Conservation (phyloP, 345 rosid species). For the Excoecaria agallocha region DNA sequence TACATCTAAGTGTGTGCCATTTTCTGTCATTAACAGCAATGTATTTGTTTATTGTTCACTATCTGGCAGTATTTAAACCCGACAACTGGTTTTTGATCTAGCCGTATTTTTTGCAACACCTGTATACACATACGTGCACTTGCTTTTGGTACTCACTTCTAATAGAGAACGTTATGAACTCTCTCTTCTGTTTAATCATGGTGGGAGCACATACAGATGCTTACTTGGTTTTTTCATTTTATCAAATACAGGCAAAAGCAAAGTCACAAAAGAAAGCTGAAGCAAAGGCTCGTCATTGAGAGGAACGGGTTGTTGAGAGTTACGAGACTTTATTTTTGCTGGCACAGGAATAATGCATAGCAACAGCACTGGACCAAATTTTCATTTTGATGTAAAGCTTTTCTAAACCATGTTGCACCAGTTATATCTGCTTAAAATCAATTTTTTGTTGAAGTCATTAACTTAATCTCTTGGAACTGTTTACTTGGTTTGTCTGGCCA, state of each 20-base stretch:
- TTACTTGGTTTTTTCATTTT: conserved; percentile 1
- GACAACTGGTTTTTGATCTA: not conserved
- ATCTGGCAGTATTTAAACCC: not conserved
- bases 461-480: conserved; percentile 7
- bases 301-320: conserved; percentile 14
- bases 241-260: conserved; percentile 42
- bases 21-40: not conserved
- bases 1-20: not conserved
- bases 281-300: conserved; percentile 50
- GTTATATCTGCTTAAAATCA: not conserved
- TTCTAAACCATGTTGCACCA: conserved; percentile 14
- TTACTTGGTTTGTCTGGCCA: not conserved
- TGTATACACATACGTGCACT: not conserved
- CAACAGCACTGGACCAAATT: conserved; percentile 8
- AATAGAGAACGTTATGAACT: not conserved
- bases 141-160: not conserved
- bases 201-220: not conserved
- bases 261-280: conserved; percentile 40
- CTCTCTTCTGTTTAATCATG: not conserved
- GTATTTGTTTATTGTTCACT: not conserved
- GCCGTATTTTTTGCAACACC: too few relatives aligned
- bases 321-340: conserved; percentile 20
- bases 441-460: conserved; percentile 4
- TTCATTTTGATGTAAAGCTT: conserved; percentile 23
- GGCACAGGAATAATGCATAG: conserved; percentile 34